A percentile compares a stretch with the other conserved stretches of the same genome.
These are phyloP conservation scores for Hirschioporus abietinus DNA, from an alignment of 768 basidiomycete genomes.

Conservation along the genomic window DNA sequence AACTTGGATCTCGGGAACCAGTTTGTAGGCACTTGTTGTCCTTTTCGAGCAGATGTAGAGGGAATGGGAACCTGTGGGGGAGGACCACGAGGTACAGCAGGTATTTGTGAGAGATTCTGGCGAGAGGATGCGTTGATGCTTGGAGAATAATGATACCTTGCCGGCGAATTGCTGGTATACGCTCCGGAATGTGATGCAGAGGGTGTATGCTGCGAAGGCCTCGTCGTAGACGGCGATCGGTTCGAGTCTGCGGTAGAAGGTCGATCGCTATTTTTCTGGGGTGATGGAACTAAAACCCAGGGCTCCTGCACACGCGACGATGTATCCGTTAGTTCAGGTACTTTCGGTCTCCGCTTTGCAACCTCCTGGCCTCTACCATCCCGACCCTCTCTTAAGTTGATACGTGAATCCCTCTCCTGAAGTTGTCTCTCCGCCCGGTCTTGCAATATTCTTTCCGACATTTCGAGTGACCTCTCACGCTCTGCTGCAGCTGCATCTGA, in stretches of 20 bases:
- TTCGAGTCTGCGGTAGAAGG: neutral
- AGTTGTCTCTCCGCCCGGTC: slow-evolving; percentile 27
- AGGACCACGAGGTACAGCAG: slow-evolving; percentile 3
- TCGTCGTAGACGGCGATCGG: neutral
- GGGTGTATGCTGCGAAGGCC: slow-evolving; percentile 1
- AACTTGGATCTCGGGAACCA: slow-evolving; percentile 21
- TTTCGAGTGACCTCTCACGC: slow-evolving; percentile 36
- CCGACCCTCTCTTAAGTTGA: slow-evolving; percentile 26
- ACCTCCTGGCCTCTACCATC: slow-evolving; percentile 21
- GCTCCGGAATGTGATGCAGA: neutral
- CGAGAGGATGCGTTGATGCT: neutral
- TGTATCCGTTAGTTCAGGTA: neutral
- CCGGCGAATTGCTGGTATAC: slow-evolving; percentile 1
- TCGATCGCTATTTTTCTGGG: neutral
- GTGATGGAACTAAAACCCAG: neutral
- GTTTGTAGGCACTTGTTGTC: slow-evolving; percentile 39
- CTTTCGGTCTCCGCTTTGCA: slow-evolving; percentile 12
- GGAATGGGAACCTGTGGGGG: slow-evolving; percentile 12
- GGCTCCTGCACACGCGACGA: slow-evolving; percentile 1
- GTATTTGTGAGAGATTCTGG: neutral
- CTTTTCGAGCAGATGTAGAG: slow-evolving; percentile 11
- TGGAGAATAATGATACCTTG: slow-evolving; percentile 3
- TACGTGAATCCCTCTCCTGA: slow-evolving; percentile 23
- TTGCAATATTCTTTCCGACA: slow-evolving; percentile 30
- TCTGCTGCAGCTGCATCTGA: slow-evolving; percentile 47